Evolutionary conservation across 2,329 filamentous ascomycete genomes (phyloP), one percentile per base, ranked within the genome.

Genomic region (Fusarium decemcellulare): DNA sequence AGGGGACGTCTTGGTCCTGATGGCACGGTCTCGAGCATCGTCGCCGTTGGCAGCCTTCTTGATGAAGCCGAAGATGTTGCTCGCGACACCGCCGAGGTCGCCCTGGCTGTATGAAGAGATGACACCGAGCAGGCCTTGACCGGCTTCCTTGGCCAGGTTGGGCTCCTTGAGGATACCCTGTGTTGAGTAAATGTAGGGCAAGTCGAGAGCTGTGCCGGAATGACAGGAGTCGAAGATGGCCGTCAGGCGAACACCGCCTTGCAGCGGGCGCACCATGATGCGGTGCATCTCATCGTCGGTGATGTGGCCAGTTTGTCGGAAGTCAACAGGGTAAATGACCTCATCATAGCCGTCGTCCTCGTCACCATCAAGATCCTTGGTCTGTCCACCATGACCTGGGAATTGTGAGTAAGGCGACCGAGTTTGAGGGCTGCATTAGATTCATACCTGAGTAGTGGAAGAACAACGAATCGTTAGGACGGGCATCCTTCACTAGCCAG

Each of bases 401-500:
- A 53, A 37, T 72, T 11, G 29, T 69, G 52, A 67, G 63, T 40
- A 61, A 61, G 50, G 53, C 40, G 29, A 32, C 23, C 30, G 14
- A 34, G 47, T 48, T 40, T 18, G 23, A 23, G 23, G 37, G 36
- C 39, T 10, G 9, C 29, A 14, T 61, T n/a, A 27, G 27, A 8
- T 40, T 77, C 88, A 72, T 81, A 94, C 93, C 94, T 40, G 95
- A 97, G 80, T 97, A 98, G 82, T 98, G 95, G 84, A 98, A 98
- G 83, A 98, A 98, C 8, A 98, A 87, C 6, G 95, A 97, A 78
- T 98, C 95, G 77, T 98, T 97, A 0, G 94, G 93, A 61, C 88
- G 88, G 6, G 95, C 95, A 77, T 97, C 95, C 82, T 97, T 97
- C 61, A 98, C 94, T 18, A 98, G 84, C 95, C 95, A 98, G 79